Evolutionary conservation across 108 stramenopile species (phyloP).

Genomic region (Pseudonitzschia pungens): DNA sequence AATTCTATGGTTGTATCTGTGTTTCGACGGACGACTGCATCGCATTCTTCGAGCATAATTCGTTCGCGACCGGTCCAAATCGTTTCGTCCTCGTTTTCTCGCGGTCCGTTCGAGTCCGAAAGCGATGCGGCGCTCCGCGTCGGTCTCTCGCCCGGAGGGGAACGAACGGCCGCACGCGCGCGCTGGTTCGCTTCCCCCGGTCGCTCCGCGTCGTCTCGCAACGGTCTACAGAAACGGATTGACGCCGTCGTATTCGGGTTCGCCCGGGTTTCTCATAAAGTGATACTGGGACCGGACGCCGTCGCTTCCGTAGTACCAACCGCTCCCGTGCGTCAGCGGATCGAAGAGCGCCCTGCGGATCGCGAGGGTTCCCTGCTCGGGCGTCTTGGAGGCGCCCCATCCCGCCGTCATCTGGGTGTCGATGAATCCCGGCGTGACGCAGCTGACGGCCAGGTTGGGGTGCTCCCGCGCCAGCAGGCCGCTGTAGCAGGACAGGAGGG

Average conservation of each 20-base stretch:
- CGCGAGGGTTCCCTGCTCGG: constrained; percentile 52
- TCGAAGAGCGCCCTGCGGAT: constrained; percentile 41
- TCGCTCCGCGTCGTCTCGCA: background rate
- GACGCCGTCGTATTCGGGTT: constrained; percentile 64
- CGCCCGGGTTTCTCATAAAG: constrained; percentile 64
- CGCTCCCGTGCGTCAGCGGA: constrained; percentile 25
- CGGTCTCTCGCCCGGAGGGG: too few relatives aligned
- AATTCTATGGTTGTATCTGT: too few relatives aligned
- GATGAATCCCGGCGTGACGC: constrained; percentile 65
- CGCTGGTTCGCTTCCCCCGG: too few relatives aligned
- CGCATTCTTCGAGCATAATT: too few relatives aligned
- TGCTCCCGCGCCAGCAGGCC: constrained; percentile 43
- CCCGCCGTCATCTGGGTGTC: constrained; percentile 61
- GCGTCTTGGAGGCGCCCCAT: constrained; percentile 48
- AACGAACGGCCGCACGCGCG: too few relatives aligned
- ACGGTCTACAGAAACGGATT: constrained; percentile 5
- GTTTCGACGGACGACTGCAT: too few relatives aligned
- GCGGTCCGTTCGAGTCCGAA: too few relatives aligned
- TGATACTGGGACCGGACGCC: constrained; percentile 56
- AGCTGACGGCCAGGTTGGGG: constrained; percentile 44
- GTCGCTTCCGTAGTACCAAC: constrained; percentile 69
- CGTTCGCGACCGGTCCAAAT: too few relatives aligned
- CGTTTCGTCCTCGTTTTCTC: too few relatives aligned
- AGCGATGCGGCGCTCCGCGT: too few relatives aligned
- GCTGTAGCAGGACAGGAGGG: constrained; percentile 58